A percentile compares a stretch with the other conserved stretches of the same genome.
These are phyloP conservation scores for Colletotrichum lentis DNA, from an alignment of 2,329 filamentous ascomycete species.

Conservation along the genomic window DNA sequence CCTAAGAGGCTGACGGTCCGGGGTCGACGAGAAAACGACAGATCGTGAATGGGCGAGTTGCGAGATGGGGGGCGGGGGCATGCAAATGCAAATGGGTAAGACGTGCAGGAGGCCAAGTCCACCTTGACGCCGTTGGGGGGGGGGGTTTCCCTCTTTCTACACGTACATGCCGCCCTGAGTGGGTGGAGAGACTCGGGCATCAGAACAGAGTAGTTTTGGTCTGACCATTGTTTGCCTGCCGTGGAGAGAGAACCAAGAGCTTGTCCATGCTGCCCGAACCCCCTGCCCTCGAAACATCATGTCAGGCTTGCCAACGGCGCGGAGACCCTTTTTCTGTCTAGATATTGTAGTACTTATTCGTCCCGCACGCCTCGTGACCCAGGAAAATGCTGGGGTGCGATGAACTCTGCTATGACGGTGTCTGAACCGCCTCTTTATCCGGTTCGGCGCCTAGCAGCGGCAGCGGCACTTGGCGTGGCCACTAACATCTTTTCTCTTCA, in stretches of 20 bases:
- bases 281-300: constrained; percentile 13
- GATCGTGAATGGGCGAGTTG: constrained; percentile 3
- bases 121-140: not conserved
- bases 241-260: not conserved
- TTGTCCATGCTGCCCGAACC: not conserved
- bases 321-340: constrained; percentile 11
- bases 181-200: constrained; percentile 23
- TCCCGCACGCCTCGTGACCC: too few species aligned
- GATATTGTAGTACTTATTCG: too few species aligned
- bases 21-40: constrained; percentile 1
- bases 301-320: constrained; percentile 1
- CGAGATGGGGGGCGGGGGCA: constrained; percentile 9
- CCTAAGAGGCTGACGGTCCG: constrained; percentile 27
- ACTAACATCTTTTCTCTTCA: not conserved
- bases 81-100: constrained; percentile 5
- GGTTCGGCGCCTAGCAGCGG: constrained; percentile 1
- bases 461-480: not conserved
- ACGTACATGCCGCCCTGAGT: not conserved
- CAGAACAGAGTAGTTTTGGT: not conserved
- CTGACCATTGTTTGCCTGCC: constrained; percentile 1
- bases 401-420: not conserved
- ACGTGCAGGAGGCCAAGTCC: not conserved
- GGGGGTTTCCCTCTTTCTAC: not conserved
- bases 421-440: not conserved
- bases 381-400: too few species aligned